Base-by-base conservation (phyloP, 1,284 basidiomycete species). In the Rhodotorula glutinis region DNA sequence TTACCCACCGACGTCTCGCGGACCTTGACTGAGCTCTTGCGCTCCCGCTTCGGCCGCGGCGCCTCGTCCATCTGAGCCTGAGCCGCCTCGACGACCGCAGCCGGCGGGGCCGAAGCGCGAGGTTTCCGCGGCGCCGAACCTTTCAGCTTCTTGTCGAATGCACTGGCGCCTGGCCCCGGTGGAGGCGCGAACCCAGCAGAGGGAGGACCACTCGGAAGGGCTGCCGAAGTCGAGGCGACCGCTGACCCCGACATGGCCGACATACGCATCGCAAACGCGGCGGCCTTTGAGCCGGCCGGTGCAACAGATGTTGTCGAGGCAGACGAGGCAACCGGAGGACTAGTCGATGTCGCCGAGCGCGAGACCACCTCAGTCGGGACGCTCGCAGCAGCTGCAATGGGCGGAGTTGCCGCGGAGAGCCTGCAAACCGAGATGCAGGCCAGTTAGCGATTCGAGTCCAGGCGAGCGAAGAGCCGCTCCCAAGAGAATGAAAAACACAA, bases 111-210 rank as follows among this genome's bases (percentile, higher is more conserved):
- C 25, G 60, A 51, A 3, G 33, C 40, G 9, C 62, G 62, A 16
- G 57, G 43, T 27, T 63, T 63, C n/a, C 57, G 46, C 7, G 16
- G 14, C 27, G n/a, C 23, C 13, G 51, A n/a, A n/a, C n/a, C n/a
- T 16, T 49, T 53, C 1, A 33, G 30, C 13, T 49, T 55, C 47
- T 21, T 27, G 25, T 59, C 57, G 38, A 52, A 59, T 17, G 57
- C 47, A 25, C 49, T 51, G 30, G 60, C 16, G 10, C 53, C 60
- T 2, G 46, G 43, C 0, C 46, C 49, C 5, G 62, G 38, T 1
- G 62, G 61, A 3, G 61, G 60, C 5, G 60, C 60, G 17, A 61
- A 61, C 17, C 60, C 60, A 10, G 60, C 54, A 0, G 61, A 60
- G 13, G 58, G 58, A 10, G 58, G 58, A 8, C 51, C 51, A 29